phyloP scores from a whole-genome alignment of 805 yeast species.

The Candida berthetii region DNA sequence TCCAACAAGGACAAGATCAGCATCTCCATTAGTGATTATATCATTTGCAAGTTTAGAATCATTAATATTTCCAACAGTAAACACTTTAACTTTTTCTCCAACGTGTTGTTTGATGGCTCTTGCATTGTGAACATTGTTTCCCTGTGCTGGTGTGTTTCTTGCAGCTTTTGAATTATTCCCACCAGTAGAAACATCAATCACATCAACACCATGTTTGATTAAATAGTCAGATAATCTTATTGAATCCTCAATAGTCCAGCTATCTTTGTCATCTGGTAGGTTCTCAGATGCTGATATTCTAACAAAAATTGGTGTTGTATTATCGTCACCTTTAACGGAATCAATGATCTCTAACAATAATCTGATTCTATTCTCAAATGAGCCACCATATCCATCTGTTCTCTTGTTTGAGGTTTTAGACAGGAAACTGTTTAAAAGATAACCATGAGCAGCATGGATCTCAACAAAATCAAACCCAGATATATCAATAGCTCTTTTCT shows the following conservation, averaged over 20 bases:
- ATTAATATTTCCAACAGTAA: constrained; percentile 41
- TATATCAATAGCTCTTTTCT: constrained; percentile 39
- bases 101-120: constrained; percentile 34
- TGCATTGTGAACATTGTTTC: constrained; percentile 34
- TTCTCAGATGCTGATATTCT: constrained; percentile 42
- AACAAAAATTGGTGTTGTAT: constrained; percentile 41
- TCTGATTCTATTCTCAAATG: constrained; percentile 46
- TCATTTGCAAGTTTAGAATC: constrained; percentile 30
- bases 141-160: constrained; percentile 21
- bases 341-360: constrained; percentile 41
- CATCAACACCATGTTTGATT: constrained; percentile 39
- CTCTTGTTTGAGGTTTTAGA: constrained; percentile 39
- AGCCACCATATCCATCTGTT: constrained; percentile 55
- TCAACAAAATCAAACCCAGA: constrained; percentile 59
- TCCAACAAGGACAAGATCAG: constrained; percentile 45
- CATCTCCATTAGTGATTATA: constrained; percentile 32
- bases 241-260: constrained; percentile 41
- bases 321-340: constrained; percentile 31
- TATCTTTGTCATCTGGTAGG: constrained; percentile 17
- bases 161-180: constrained; percentile 32
- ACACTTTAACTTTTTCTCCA: constrained; percentile 35
- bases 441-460: constrained; percentile 59
- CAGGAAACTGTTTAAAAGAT: constrained; percentile 40
- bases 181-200: constrained; percentile 51
- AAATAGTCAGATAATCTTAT: constrained; percentile 31